Percentiles rank a stretch among this genome's conserved stretches.
phyloP scores from a whole-genome alignment of 2,329 filamentous ascomycete species.

The Scorias spongiosa region DNA sequence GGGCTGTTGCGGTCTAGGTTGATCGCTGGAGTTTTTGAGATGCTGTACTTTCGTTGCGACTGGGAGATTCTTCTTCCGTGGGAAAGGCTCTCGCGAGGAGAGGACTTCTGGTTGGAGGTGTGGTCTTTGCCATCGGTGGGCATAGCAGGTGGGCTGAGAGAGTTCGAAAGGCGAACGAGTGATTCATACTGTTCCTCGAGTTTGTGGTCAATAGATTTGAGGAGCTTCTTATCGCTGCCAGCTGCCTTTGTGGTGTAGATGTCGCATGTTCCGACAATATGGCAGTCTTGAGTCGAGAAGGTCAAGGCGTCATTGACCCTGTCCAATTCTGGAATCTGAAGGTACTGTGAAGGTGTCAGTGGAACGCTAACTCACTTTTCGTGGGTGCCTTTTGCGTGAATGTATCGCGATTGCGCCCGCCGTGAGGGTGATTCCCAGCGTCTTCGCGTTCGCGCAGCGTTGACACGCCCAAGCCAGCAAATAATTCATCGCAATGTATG shows the following conservation, averaged over 20 bases:
- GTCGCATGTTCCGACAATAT: constrained; percentile 86
- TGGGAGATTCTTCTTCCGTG: background rate
- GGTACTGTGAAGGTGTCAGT: constrained; percentile 46
- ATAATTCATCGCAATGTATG: too few relatives aligned
- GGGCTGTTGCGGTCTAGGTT: constrained; percentile 77
- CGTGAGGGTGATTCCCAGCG: too few relatives aligned
- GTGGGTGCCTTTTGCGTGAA: background rate
- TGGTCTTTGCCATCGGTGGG: background rate
- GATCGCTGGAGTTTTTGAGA: constrained; percentile 20
- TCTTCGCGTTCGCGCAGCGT: too few relatives aligned
- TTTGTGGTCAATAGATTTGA: constrained; percentile 85
- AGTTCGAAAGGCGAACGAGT: constrained; percentile 70
- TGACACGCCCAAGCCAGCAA: too few relatives aligned
- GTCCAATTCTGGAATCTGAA: constrained; percentile 82
- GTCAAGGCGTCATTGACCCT: constrained; percentile 84
- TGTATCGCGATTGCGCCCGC: too few relatives aligned
- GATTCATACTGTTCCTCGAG: constrained; percentile 85
- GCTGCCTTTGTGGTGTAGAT: constrained; percentile 95
- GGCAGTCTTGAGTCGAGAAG: constrained; percentile 85
- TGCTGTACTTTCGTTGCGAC: background rate
- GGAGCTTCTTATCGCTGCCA: constrained; percentile 89
- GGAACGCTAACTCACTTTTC: background rate
- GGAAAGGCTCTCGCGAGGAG: background rate
- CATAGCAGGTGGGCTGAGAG: constrained; percentile 56
- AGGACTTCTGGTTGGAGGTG: background rate